These are phyloP conservation scores for Blastomyces emzantsi DNA, from an alignment of 2,329 filamentous ascomycete species.

Conservation along the genomic window DNA sequence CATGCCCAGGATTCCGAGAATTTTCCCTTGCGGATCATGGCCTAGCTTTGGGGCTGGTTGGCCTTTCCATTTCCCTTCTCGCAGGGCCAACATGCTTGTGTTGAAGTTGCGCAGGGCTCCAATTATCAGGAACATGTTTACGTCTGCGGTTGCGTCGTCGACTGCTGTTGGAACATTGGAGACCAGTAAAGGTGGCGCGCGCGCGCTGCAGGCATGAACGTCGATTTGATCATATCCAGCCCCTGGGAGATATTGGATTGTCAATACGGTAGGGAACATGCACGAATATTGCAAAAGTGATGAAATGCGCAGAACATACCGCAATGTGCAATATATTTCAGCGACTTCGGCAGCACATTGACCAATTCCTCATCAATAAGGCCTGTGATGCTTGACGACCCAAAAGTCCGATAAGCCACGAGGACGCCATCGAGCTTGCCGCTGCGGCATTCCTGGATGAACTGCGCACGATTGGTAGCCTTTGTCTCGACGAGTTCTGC, in stretches of 20 bases:
- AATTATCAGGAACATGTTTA: slow-evolving; percentile 70
- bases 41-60: slow-evolving; percentile 48
- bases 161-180: slow-evolving; percentile 76
- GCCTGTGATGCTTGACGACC: slow-evolving; percentile 56
- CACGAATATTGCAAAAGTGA: background rate
- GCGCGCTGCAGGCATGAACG: slow-evolving; percentile 58
- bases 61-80: slow-evolving; percentile 60
- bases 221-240: slow-evolving; percentile 83
- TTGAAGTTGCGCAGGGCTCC: slow-evolving; percentile 70
- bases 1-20: slow-evolving; percentile 75
- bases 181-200: slow-evolving; percentile 52
- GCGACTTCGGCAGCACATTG: slow-evolving; percentile 34
- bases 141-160: slow-evolving; percentile 75
- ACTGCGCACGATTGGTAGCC: slow-evolving; percentile 54
- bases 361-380: slow-evolving; percentile 63
- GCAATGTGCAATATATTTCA: slow-evolving; percentile 33
- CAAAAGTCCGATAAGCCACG: slow-evolving; percentile 63
- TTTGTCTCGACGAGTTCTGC: slow-evolving; percentile 57
- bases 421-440: slow-evolving; percentile 58
- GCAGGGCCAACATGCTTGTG: slow-evolving; percentile 54
- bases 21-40: slow-evolving; percentile 69
- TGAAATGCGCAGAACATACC: slow-evolving; percentile 22
- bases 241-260: slow-evolving; percentile 35
- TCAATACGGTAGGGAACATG: background rate
- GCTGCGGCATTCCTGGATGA: slow-evolving; percentile 57